A percentile compares a stretch with the other conserved stretches of the same genome.
Evolutionary conservation across 2,329 filamentous ascomycete genomes (phyloP).

Genomic region (Triangularia setosa): DNA sequence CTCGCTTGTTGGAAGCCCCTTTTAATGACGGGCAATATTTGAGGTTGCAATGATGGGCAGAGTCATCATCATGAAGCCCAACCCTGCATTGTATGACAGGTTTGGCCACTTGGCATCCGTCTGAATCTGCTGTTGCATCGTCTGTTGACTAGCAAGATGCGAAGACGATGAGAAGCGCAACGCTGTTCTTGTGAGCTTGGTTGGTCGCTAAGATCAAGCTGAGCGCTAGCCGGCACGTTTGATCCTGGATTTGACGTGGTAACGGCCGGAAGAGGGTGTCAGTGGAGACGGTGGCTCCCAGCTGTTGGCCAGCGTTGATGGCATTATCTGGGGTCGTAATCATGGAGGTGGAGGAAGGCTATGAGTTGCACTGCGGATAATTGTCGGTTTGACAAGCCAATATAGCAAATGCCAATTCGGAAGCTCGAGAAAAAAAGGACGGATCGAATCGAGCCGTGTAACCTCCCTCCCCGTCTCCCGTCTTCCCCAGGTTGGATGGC

Average conservation of each 20-base stretch:
- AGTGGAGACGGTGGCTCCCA: slow-evolving; percentile 6
- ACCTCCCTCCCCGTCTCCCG: slow-evolving; percentile 6
- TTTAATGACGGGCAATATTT: neutral
- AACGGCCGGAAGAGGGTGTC: slow-evolving; percentile 17
- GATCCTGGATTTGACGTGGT: slow-evolving; percentile 23
- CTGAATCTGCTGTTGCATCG: neutral
- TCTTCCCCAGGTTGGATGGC: neutral
- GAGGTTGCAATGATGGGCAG: neutral
- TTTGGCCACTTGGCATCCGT: neutral
- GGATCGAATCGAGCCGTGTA: slow-evolving; percentile 28
- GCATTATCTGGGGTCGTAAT: slow-evolving; percentile 10
- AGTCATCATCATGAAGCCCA: neutral
- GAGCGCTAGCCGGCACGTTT: slow-evolving; percentile 1
- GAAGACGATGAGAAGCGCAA: neutral
- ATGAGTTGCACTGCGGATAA: slow-evolving; percentile 17
- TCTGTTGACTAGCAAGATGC: neutral
- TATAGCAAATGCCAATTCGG: slow-evolving; percentile 18
- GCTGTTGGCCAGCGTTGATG: slow-evolving; percentile 4
- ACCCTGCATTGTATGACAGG: neutral
- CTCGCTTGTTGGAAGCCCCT: neutral
- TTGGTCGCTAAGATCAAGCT: slow-evolving; percentile 7
- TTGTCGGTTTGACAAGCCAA: slow-evolving; percentile 18
- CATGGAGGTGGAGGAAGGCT: slow-evolving; percentile 6
- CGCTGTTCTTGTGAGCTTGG: neutral
- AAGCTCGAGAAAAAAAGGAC: slow-evolving; percentile 18